A percentile compares a stretch with the other conserved stretches of the same genome.
Conservation (phyloP, 495 filamentous ascomycete genomes). For the Recurvomyces mirabilis region DNA sequence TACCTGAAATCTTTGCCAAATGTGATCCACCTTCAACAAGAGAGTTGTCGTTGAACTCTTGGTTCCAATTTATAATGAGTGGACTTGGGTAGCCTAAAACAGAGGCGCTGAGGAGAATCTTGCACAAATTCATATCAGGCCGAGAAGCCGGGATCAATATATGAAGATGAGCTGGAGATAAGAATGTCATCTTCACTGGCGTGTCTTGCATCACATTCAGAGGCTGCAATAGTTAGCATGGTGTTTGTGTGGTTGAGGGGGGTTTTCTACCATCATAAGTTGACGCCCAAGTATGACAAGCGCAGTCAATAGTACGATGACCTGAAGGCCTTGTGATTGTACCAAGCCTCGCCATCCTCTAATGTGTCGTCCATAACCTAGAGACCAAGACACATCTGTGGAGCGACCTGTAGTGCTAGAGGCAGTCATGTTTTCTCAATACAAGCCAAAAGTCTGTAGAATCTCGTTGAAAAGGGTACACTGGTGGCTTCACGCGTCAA, state of each 20-base stretch:
- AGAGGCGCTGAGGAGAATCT: constrained; percentile 47
- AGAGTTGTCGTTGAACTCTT: constrained; percentile 14
- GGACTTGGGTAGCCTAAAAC: constrained; percentile 51
- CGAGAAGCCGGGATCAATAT: constrained; percentile 44
- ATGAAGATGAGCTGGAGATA: constrained; percentile 35
- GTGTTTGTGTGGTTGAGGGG: background rate
- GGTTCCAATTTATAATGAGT: constrained; percentile 22
- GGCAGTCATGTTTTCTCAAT: too few relatives aligned
- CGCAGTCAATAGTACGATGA: background rate
- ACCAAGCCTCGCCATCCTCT: background rate
- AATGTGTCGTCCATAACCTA: too few relatives aligned
- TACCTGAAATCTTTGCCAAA: constrained; percentile 34
- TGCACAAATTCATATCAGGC: constrained; percentile 43
- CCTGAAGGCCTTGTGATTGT: background rate
- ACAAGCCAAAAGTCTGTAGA: too few relatives aligned
- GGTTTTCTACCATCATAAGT: background rate
- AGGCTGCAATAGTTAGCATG: background rate
- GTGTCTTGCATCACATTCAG: background rate
- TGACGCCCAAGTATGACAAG: background rate
- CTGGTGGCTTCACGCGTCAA: too few relatives aligned
- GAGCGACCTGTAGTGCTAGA: too few relatives aligned
- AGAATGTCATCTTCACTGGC: background rate
- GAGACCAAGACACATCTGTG: too few relatives aligned
- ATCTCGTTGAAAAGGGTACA: too few relatives aligned
- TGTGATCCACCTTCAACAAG: background rate